A percentile compares a stretch with the other conserved stretches of the same genome.
These are phyloP conservation scores for Medicago ruthenica DNA, from an alignment of 306 rosid genomes.

Conservation along the genomic window DNA sequence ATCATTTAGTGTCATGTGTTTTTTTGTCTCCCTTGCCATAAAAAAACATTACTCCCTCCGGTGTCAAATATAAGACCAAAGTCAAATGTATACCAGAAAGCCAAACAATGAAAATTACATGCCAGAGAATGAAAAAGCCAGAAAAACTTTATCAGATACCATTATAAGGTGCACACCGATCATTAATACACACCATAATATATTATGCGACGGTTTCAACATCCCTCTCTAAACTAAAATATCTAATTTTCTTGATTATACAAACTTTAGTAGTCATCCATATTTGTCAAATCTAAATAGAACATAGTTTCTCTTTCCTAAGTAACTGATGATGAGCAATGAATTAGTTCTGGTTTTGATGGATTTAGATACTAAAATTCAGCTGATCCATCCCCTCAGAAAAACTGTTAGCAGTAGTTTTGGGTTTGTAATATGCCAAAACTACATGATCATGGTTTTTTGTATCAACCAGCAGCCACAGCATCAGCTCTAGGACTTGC, in stretches of 20 bases:
- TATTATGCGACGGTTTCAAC: slow-evolving; percentile 34
- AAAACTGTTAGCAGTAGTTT: slow-evolving; percentile 73
- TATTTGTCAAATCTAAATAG: slow-evolving; percentile 49
- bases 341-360: slow-evolving; percentile 62
- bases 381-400: slow-evolving; percentile 50
- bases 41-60: neutral
- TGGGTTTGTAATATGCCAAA: slow-evolving; percentile 98
- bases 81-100: neutral
- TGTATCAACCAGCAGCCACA: slow-evolving; percentile 79
- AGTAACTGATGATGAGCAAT: slow-evolving; percentile 44
- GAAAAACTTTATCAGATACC: slow-evolving; percentile 34
- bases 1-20: neutral
- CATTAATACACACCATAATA: slow-evolving; percentile 34
- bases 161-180: slow-evolving; percentile 40
- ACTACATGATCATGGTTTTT: slow-evolving; percentile 60
- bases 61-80: too few species aligned
- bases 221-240: slow-evolving; percentile 44
- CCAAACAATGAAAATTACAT: neutral
- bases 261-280: slow-evolving; percentile 52
- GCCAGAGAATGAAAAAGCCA: neutral
- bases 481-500: slow-evolving; percentile 84
- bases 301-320: slow-evolving; percentile 36
- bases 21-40: neutral
- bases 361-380: slow-evolving; percentile 57
- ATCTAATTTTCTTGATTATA: slow-evolving; percentile 61